A percentile compares a stretch with the other conserved stretches of the same genome.
Conservation (phyloP, 2,329 filamentous ascomycete genomes). For the Pseudogymnoascus sp. region DNA sequence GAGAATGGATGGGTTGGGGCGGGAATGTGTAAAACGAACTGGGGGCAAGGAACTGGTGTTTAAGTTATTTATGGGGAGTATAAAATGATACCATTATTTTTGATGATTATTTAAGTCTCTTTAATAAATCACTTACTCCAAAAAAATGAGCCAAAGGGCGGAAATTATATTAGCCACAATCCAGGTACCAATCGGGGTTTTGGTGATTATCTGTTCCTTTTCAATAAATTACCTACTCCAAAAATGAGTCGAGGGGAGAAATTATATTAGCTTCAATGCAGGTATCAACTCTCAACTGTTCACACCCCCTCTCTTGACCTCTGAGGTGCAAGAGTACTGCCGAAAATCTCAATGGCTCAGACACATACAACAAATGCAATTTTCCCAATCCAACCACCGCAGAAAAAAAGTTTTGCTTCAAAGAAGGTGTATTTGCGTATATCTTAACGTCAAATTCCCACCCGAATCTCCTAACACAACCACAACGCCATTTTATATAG, state of each 20-base stretch:
- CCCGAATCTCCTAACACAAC: constrained; percentile 2
- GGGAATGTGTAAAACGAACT: not conserved
- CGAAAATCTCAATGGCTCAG: not conserved
- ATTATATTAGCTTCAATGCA: not conserved
- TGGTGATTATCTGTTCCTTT: too few relatives aligned
- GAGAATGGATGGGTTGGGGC: not conserved
- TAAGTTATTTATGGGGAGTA: not conserved
- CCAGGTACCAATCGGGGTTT: too few relatives aligned
- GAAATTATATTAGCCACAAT: too few relatives aligned
- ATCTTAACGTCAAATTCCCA: not conserved
- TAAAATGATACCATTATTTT: not conserved
- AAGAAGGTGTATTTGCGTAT: not conserved
- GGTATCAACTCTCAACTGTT: not conserved
- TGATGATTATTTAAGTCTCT: not conserved
- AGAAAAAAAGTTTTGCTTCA: not conserved
- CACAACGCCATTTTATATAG: constrained; percentile 6
- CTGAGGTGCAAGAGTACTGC: too few relatives aligned
- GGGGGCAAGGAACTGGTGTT: not conserved
- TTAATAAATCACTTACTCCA: not conserved
- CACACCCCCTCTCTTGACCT: not conserved
- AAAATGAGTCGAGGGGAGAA: not conserved
- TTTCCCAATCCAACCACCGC: not conserved
- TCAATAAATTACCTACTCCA: too few relatives aligned
- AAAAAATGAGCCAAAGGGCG: too few relatives aligned
- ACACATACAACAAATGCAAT: not conserved